Evolutionary conservation across 306 rosid species (phyloP), one percentile per base, ranked within the genome.

Genomic region (Alnus rubra): DNA sequence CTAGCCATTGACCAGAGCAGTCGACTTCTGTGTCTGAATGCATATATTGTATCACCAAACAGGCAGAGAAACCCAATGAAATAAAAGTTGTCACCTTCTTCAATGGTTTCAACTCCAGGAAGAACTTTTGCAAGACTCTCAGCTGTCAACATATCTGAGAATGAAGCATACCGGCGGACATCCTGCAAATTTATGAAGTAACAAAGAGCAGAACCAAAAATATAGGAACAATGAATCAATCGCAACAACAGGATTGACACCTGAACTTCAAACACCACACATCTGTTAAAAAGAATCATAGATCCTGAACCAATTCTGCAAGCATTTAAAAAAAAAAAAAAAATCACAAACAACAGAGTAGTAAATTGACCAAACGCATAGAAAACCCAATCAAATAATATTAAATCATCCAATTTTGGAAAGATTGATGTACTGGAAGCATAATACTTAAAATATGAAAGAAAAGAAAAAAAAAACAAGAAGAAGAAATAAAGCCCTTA

Each of bases 191-290:
- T 76, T 71, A 73, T 18, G 31, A 72, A 78, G 48, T 69, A 72
- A 42, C 55, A 71, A 72, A 80, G 71, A 70, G 75, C 47, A 76
- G 59, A 74, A 74, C 81, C 81, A n/a, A 55, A 56, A 39, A 80
- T 59, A 78, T 42, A 79, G 75, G 60, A 76, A 72, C 42, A 7
- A 71, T 49, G 35, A 67, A 79, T 53, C 49, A 55, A 67, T 14
- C 15, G 74, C 51, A 11, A 33, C 77, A 62, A 79, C 45, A 73
- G 75, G 60, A 60, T 42, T 42, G 35, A 80, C 78, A 93, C 97
- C 96, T 83, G 87, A 75, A 91, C 94, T 88, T 90, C 88, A 79
- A 88, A 76, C 64, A 91, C 80, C 67, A 89, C 76, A 80, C 86
- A 84, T 64, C 89, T 86, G 33, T 93, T 91, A 35, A 88, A 65